These are phyloP conservation scores for Dalbergia oliveri DNA, from an alignment of 306 rosid genomes.

Conservation along the genomic window DNA sequence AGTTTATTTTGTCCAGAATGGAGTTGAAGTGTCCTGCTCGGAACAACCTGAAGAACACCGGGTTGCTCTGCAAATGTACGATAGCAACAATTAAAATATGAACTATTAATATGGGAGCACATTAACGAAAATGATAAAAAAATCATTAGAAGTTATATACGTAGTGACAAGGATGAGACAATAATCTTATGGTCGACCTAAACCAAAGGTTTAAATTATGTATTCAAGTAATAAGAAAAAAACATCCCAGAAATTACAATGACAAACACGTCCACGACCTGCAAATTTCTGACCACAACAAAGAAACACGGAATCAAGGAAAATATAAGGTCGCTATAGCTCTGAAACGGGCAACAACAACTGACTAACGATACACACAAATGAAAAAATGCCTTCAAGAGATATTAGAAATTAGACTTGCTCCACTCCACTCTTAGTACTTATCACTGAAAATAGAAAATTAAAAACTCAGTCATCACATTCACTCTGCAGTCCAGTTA, in stretches of 20 bases:
- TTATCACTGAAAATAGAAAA: too few species aligned
- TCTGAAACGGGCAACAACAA: neutral
- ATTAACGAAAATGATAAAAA: neutral
- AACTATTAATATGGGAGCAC: neutral
- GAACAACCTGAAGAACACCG: slow-evolving; percentile 94
- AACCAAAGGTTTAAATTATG: neutral
- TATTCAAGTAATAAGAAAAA: neutral
- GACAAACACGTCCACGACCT: too few species aligned
- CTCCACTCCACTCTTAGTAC: neutral
- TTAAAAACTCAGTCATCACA: too few species aligned
- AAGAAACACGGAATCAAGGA: slow-evolving; percentile 1
- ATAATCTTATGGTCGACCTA: neutral
- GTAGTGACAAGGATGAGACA: neutral
- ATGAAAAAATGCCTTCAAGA: neutral
- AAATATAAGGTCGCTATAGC: neutral
- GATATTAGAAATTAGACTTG: neutral
- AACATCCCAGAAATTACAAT: neutral
- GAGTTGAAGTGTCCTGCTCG: slow-evolving; percentile 69
- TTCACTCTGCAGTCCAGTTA: too few species aligned
- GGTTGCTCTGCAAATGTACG: slow-evolving; percentile 73
- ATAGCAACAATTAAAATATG: neutral
- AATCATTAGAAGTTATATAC: too few species aligned
- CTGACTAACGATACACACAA: neutral
- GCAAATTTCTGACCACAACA: neutral
- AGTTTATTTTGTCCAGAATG: slow-evolving; percentile 59